These are phyloP conservation scores for Rhizopogon vinicolor DNA, from an alignment of 768 basidiomycete species.

Conservation along the genomic window DNA sequence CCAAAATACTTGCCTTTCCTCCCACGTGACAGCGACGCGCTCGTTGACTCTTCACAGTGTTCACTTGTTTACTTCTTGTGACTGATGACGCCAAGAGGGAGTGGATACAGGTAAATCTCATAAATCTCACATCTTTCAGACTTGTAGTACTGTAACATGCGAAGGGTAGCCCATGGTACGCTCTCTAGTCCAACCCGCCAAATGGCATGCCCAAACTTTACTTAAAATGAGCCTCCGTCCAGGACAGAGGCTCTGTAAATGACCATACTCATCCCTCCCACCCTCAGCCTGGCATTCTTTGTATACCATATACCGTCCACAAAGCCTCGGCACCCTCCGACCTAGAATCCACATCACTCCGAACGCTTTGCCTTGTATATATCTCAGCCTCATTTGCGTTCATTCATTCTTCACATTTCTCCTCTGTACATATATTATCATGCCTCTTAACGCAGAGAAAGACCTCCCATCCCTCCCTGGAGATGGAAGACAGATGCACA, in stretches of 20 bases:
- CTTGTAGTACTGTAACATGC: neutral
- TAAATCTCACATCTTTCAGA: no score
- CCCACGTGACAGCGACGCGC: neutral
- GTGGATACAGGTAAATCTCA: neutral
- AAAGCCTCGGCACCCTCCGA: neutral
- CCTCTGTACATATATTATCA: neutral
- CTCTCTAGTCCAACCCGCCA: neutral
- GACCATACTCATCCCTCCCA: neutral
- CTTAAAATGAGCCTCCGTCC: neutral
- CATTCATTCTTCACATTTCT: neutral
- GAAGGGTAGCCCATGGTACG: neutral
- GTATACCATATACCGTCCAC: neutral
- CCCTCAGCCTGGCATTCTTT: neutral
- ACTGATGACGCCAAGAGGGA: no score
- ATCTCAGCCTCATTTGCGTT: neutral
- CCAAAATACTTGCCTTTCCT: no score
- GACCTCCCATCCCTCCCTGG: constrained; percentile 17
- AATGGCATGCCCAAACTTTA: neutral
- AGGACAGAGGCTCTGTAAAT: neutral
- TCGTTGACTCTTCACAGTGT: neutral
- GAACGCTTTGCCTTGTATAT: neutral
- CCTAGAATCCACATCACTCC: neutral
- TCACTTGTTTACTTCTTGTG: no score
- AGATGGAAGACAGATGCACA: neutral
- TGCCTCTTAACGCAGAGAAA: constrained; percentile 15